phyloP scores from a whole-genome alignment of 2,329 filamentous ascomycete genomes.

The Grosmannia clavigera region DNA sequence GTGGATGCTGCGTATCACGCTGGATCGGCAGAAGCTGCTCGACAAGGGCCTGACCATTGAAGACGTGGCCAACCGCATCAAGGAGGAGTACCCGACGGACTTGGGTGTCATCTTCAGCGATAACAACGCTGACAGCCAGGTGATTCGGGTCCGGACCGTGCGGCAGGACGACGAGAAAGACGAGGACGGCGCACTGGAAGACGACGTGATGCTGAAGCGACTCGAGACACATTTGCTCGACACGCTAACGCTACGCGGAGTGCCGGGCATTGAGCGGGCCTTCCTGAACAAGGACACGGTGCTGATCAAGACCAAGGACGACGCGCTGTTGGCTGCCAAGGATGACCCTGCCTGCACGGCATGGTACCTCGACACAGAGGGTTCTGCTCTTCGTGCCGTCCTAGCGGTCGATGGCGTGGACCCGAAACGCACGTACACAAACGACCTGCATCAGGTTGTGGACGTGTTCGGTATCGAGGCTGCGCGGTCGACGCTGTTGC shows the following conservation, averaged over 20 bases:
- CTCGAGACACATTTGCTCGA: constrained; percentile 87
- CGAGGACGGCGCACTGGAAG: constrained; percentile 55
- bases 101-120: constrained; percentile 93
- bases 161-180: constrained; percentile 57
- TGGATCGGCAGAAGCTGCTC: constrained; percentile 87
- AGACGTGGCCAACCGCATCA: constrained; percentile 81
- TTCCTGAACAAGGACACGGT: constrained; percentile 78
- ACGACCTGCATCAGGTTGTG: constrained; percentile 90
- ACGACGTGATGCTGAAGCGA: constrained; percentile 86
- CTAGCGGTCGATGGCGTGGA: constrained; percentile 83
- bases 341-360: constrained; percentile 67
- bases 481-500: constrained; percentile 72
- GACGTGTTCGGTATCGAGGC: constrained; percentile 95
- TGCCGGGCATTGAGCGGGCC: constrained; percentile 75
- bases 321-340: constrained; percentile 62
- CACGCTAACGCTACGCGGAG: constrained; percentile 80
- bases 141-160: constrained; percentile 83
- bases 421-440: constrained; percentile 74
- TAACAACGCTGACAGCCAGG: constrained; percentile 90
- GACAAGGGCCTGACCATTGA: constrained; percentile 89
- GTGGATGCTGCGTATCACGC: constrained; percentile 87
- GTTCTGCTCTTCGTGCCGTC: constrained; percentile 74
- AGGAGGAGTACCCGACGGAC: constrained; percentile 74
- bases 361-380: constrained; percentile 92
- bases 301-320: constrained; percentile 55